These are phyloP conservation scores for Suhomyces terraborum DNA, from an alignment of 1,139 yeast species.

Conservation along the genomic window DNA sequence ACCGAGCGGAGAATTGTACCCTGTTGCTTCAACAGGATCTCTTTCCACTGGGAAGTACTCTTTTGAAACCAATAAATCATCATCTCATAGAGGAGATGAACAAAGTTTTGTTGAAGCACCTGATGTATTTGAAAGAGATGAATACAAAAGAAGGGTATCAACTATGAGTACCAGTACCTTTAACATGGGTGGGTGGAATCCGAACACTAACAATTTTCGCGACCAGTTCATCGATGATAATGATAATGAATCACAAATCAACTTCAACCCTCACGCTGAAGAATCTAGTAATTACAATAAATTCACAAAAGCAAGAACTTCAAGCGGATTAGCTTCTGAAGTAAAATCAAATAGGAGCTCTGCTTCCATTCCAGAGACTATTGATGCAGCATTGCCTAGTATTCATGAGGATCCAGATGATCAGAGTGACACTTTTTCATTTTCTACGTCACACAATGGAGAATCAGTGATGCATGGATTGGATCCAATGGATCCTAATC, in stretches of 20 bases:
- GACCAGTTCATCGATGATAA: slow-evolving; percentile 53
- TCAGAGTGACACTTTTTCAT: slow-evolving; percentile 18
- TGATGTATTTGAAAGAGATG: slow-evolving; percentile 8
- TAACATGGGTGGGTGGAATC: slow-evolving; percentile 56
- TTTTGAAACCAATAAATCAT: slow-evolving; percentile 21
- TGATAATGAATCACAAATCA: slow-evolving; percentile 44
- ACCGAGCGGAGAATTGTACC: slow-evolving; percentile 23
- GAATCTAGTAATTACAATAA: slow-evolving; percentile 32
- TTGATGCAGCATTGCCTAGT: slow-evolving; percentile 43
- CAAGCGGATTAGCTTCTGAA: slow-evolving; percentile 23
- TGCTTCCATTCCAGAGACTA: slow-evolving; percentile 45
- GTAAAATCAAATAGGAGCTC: slow-evolving; percentile 31
- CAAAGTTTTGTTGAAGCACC: slow-evolving; percentile 14
- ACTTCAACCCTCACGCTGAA: slow-evolving; percentile 31
- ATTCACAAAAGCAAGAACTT: slow-evolving; percentile 37
- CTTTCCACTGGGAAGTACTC: slow-evolving; percentile 43
- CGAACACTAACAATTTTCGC: slow-evolving; percentile 50
- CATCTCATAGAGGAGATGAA: slow-evolving; percentile 16
- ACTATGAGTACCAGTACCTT: slow-evolving; percentile 43
- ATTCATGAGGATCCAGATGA: slow-evolving; percentile 39
- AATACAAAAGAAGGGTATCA: slow-evolving; percentile 32
- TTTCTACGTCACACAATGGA: slow-evolving; percentile 11
- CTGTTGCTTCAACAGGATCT: slow-evolving; percentile 39
- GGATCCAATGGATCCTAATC: background rate
- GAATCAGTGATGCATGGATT: slow-evolving; percentile 1